phyloP scores from a whole-genome alignment of 371 early-diverging fungal species.

The Phascolomyces articulosus region DNA sequence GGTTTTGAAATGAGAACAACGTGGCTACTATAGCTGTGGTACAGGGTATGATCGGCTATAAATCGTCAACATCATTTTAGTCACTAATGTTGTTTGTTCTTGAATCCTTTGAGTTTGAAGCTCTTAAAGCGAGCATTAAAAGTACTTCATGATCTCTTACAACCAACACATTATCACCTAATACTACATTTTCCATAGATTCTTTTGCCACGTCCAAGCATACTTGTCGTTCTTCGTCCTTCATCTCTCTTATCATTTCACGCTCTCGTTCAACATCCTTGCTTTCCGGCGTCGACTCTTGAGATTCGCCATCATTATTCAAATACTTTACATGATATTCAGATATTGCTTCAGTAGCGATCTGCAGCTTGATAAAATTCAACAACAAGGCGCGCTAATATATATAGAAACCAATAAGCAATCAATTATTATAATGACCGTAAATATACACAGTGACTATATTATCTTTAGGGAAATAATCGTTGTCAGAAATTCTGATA shows the following conservation, averaged over 20 bases:
- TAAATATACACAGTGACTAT: not conserved
- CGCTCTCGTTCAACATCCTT: not conserved
- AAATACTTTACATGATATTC: not conserved
- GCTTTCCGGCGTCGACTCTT: not conserved
- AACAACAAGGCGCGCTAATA: not conserved
- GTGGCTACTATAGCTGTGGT: too few relatives aligned
- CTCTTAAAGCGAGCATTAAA: not conserved
- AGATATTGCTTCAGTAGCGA: not conserved
- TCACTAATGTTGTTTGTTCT: too few relatives aligned
- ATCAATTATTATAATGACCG: not conserved
- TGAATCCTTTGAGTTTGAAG: too few relatives aligned
- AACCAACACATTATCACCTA: not conserved
- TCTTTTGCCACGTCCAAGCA: not conserved
- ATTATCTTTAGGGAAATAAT: slow-evolving; percentile 1
- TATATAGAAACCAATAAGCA: not conserved
- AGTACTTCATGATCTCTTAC: not conserved
- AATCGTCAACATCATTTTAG: too few relatives aligned
- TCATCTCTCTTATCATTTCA: not conserved
- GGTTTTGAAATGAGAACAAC: too few relatives aligned
- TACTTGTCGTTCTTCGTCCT: not conserved
- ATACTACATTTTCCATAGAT: not conserved
- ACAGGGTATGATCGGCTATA: too few relatives aligned
- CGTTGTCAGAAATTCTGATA: not conserved
- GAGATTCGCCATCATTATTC: not conserved
- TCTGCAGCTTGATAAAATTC: not conserved